Conservation (phyloP, 2,329 filamentous ascomycete genomes). For the Fusarium succisae region DNA sequence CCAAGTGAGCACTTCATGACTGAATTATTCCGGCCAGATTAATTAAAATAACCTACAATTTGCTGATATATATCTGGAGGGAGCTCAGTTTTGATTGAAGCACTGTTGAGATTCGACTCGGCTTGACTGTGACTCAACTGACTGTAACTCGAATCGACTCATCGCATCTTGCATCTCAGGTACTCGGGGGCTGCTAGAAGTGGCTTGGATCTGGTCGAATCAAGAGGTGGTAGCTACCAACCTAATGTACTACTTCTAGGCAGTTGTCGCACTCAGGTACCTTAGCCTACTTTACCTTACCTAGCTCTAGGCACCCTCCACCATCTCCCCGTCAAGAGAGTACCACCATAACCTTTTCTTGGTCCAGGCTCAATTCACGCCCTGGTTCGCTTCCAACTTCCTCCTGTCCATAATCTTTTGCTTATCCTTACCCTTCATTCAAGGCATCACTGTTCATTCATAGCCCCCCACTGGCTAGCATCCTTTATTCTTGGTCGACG, state of each 20-base stretch:
- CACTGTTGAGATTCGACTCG: neutral
- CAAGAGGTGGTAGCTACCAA: neutral
- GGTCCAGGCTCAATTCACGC: constrained; percentile 41
- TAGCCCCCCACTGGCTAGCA: constrained; percentile 22
- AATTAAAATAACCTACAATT: neutral
- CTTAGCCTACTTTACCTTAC: constrained; percentile 9
- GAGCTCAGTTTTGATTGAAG: too few relatives aligned
- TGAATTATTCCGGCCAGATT: neutral
- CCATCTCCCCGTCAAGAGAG: constrained; percentile 36
- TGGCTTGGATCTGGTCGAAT: constrained; percentile 31
- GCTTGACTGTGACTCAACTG: constrained; percentile 18
- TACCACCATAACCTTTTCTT: constrained; percentile 38
- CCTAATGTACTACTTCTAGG: constrained; percentile 23
- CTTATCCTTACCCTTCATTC: constrained; percentile 1
- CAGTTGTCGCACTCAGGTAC: constrained; percentile 34
- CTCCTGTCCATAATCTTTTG: constrained; percentile 18
- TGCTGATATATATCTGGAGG: neutral
- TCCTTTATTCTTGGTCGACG: neutral
- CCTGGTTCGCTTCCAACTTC: constrained; percentile 27
- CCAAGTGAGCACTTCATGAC: constrained; percentile 22
- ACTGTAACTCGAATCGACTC: neutral
- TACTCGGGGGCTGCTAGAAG: constrained; percentile 21
- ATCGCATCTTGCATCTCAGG: neutral
- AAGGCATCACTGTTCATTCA: constrained; percentile 37
- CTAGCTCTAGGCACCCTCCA: constrained; percentile 32